These are phyloP conservation scores for Sarcocystis neurona DNA, from an alignment of 169 alveolate species.

Conservation along the genomic window DNA sequence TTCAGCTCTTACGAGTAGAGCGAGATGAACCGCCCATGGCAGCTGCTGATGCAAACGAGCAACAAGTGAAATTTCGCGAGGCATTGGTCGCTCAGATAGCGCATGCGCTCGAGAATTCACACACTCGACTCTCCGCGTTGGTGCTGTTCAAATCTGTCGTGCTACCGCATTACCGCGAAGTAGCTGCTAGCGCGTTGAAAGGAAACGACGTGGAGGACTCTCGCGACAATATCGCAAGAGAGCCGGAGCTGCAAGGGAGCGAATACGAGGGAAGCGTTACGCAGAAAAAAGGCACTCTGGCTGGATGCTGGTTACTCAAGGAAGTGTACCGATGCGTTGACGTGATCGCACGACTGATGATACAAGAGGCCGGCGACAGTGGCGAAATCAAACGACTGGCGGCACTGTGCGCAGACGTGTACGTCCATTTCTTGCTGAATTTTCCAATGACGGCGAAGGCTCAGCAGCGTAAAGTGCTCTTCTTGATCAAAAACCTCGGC, in stretches of 20 bases:
- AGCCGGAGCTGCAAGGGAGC: slow-evolving; percentile 3
- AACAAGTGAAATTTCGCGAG: slow-evolving; percentile 15
- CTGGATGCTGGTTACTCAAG: slow-evolving; percentile 25
- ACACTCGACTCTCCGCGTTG: slow-evolving; percentile 60
- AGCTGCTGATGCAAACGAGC: not conserved
- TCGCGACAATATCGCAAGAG: slow-evolving; percentile 24
- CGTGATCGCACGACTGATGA: slow-evolving; percentile 61
- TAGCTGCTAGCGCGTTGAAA: slow-evolving; percentile 34
- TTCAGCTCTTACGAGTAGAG: no score
- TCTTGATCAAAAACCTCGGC: slow-evolving; percentile 50
- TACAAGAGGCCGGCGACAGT: slow-evolving; percentile 56
- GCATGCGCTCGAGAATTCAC: slow-evolving; percentile 58
- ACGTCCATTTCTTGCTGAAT: slow-evolving; percentile 62
- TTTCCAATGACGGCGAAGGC: slow-evolving; percentile 64
- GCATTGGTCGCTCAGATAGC: slow-evolving; percentile 64
- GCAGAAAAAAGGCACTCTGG: not conserved
- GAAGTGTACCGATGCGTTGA: slow-evolving; percentile 57
- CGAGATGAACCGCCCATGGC: not conserved
- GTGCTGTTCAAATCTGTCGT: slow-evolving; percentile 56
- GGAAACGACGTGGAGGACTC: slow-evolving; percentile 29
- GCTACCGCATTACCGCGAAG: slow-evolving; percentile 61
- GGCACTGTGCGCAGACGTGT: slow-evolving; percentile 56
- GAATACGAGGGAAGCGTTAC: slow-evolving; percentile 8
- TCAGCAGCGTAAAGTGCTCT: slow-evolving; percentile 61
- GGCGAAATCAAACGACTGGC: slow-evolving; percentile 51